These are phyloP conservation scores for Ceriops zippeliana DNA, from an alignment of 345 rosid genomes.

Conservation along the genomic window DNA sequence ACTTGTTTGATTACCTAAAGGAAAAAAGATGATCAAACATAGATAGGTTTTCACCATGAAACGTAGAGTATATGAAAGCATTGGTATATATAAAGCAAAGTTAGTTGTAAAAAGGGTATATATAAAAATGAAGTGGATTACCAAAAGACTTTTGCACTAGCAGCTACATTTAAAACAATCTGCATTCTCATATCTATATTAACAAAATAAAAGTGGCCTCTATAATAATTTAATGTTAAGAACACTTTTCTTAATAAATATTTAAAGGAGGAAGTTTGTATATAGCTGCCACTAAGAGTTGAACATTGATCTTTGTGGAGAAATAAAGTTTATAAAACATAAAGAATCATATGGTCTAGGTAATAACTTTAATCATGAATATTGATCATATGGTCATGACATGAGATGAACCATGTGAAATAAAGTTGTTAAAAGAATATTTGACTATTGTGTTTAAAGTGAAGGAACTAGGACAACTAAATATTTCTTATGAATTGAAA, in stretches of 20 bases:
- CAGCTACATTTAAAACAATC: neutral
- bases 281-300: neutral
- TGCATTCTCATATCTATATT: neutral
- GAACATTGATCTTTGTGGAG: neutral
- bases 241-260: neutral
- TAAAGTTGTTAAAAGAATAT: neutral
- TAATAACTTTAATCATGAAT: neutral
- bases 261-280: neutral
- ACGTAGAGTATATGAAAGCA: neutral
- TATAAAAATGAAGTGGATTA: neutral
- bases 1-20: neutral
- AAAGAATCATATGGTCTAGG: neutral
- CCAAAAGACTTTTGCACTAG: neutral
- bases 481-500: neutral
- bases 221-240: neutral
- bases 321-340: neutral
- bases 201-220: neutral
- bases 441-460: neutral
- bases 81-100: neutral
- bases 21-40: neutral
- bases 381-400: neutral
- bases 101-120: neutral
- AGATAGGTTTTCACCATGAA: neutral
- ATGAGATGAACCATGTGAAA: neutral
- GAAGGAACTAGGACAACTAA: neutral